Evolutionary conservation across 768 basidiomycete genomes (phyloP).

Genomic region (Trametes cinnabarina): DNA sequence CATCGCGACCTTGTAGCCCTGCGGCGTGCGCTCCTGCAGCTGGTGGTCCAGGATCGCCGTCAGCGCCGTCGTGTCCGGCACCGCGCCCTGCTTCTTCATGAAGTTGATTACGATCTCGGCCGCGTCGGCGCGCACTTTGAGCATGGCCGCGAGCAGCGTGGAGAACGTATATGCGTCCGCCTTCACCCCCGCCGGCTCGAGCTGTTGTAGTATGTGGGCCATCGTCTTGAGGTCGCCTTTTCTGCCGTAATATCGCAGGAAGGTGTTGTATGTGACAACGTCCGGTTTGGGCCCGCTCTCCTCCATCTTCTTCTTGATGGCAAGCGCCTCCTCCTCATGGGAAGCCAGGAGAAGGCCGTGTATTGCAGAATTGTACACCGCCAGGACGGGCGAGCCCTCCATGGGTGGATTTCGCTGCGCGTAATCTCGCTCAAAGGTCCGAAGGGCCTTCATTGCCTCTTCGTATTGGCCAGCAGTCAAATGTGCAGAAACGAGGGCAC

Average conservation of each 20-base stretch:
- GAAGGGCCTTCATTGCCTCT: conserved; percentile 53
- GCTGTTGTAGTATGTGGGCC: conserved; percentile 52
- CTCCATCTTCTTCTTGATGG: conserved; percentile 40
- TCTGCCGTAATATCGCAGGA: conserved; percentile 67
- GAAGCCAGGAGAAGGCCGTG: conserved; percentile 55
- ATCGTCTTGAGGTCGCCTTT: conserved; percentile 62
- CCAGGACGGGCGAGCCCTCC: conserved; percentile 24
- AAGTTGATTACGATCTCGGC: conserved; percentile 59
- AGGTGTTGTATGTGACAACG: conserved; percentile 75
- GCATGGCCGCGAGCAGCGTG: conserved; percentile 75
- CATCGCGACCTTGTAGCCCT: conserved; percentile 60
- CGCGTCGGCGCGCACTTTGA: conserved; percentile 66
- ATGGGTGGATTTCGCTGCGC: conserved; percentile 18
- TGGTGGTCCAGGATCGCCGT: conserved; percentile 78
- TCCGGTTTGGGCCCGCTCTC: conserved; percentile 60
- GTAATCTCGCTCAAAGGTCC: conserved; percentile 42
- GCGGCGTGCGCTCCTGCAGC: conserved; percentile 52
- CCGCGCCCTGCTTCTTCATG: conserved; percentile 74
- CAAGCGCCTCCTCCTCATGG: conserved; percentile 34
- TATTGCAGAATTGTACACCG: conserved; percentile 74
- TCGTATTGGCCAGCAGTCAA: conserved; percentile 50
- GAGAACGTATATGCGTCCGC: conserved; percentile 89
- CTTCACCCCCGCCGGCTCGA: conserved; percentile 50
- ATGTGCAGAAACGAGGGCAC: conserved; percentile 64
- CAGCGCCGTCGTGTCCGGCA: conserved; percentile 74